phyloP scores from a whole-genome alignment of 352 stramenopile genomes.

The Phytophthora fragariae region DNA sequence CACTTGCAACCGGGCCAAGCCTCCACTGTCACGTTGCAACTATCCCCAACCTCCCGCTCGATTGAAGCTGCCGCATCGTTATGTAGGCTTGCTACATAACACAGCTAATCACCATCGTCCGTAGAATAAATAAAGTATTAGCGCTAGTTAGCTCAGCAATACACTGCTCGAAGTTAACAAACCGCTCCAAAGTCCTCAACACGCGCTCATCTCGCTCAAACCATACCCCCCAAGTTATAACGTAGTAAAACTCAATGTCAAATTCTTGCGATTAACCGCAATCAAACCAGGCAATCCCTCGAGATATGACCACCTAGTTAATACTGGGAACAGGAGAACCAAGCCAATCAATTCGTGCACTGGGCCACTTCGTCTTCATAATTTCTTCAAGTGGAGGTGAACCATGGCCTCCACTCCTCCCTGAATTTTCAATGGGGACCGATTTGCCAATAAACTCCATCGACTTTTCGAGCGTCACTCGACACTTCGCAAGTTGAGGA shows the following conservation, averaged over 20 bases:
- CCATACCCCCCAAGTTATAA: too few species aligned
- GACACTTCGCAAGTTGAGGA: constrained; percentile 56
- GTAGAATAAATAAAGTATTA: not conserved
- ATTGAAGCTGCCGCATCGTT: constrained; percentile 47
- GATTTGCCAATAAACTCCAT: constrained; percentile 74
- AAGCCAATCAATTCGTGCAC: constrained; percentile 60
- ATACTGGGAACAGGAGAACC: constrained; percentile 50
- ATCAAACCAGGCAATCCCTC: too few species aligned
- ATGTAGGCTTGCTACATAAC: constrained; percentile 36
- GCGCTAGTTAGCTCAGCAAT: too few species aligned
- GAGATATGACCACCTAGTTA: constrained; percentile 39
- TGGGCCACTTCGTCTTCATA: constrained; percentile 79
- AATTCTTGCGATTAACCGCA: too few species aligned
- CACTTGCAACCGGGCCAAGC: constrained; percentile 43
- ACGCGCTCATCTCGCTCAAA: too few species aligned
- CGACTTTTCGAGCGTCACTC: constrained; percentile 43
- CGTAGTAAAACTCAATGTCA: too few species aligned
- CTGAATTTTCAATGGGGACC: constrained; percentile 59
- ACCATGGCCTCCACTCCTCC: constrained; percentile 51
- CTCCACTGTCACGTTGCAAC: constrained; percentile 42
- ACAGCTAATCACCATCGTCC: constrained; percentile 54
- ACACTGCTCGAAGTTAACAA: too few species aligned
- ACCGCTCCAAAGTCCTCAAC: too few species aligned
- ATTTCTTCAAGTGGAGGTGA: constrained; percentile 76
- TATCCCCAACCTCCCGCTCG: constrained; percentile 29